phyloP scores from a whole-genome alignment of 352 stramenopile genomes.

The Phytophthora brassicae region DNA sequence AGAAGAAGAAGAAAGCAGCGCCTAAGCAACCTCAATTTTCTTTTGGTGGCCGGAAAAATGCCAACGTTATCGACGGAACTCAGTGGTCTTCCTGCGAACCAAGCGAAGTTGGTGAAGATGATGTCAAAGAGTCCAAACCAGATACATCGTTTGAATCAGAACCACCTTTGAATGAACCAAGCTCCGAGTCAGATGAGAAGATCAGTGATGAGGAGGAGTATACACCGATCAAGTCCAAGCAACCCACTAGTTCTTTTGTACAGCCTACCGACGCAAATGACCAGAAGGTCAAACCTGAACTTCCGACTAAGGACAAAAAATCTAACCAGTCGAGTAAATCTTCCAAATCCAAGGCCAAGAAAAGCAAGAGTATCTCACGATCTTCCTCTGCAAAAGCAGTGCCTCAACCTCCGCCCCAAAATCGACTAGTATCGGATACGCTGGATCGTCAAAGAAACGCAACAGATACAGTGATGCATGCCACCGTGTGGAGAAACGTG shows the following conservation, averaged over 20 bases:
- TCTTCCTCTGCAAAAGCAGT: conserved; percentile 22
- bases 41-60: conserved; percentile 4
- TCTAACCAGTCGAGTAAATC: conserved; percentile 4
- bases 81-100: conserved; percentile 19
- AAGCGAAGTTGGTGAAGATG: conserved; percentile 12
- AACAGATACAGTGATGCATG: conserved; percentile 47
- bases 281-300: conserved; percentile 17
- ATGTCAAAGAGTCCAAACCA: conserved; percentile 4
- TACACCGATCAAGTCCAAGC: conserved; percentile 14
- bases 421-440: conserved; percentile 33
- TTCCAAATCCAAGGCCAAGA: conserved; percentile 19
- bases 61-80: conserved; percentile 24
- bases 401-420: neutral
- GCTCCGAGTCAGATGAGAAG: conserved; percentile 19
- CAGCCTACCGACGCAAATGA: neutral
- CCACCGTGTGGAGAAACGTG: conserved; percentile 46
- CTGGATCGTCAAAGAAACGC: conserved; percentile 31
- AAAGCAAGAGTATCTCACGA: conserved; percentile 15
- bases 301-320: conserved; percentile 13
- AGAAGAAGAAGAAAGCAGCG: conserved; percentile 14
- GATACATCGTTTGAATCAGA: conserved; percentile 7
- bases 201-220: conserved; percentile 39
- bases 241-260: neutral
- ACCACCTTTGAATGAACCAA: conserved; percentile 8
- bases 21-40: conserved; percentile 8